Evolutionary conservation across 2,329 filamentous ascomycete genomes (phyloP).

Genomic region (Coniella vitis): DNA sequence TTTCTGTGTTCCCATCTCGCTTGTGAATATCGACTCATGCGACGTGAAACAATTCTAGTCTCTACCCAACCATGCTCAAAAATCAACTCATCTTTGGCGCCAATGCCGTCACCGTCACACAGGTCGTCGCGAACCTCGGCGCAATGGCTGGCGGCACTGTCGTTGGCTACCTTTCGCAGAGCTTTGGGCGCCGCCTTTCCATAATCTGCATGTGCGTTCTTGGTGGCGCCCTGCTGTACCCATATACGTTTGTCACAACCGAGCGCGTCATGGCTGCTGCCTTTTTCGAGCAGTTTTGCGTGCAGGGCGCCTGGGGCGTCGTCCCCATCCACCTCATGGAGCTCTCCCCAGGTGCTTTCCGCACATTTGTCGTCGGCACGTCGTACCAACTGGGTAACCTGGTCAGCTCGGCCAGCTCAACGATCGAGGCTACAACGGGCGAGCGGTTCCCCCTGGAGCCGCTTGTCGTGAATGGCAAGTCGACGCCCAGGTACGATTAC

Average conservation of each 20-base stretch:
- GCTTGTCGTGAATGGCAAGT: conserved; percentile 27
- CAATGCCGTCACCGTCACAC: conserved; percentile 59
- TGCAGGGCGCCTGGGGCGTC: conserved; percentile 70
- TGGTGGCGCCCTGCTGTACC: conserved; percentile 74
- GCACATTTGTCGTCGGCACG: conserved; percentile 69
- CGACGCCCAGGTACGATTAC: conserved; percentile 58
- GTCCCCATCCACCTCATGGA: conserved; percentile 77
- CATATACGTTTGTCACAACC: conserved; percentile 64
- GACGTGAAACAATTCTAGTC: conserved; percentile 15
- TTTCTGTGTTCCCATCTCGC: background rate
- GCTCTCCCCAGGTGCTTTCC: conserved; percentile 63
- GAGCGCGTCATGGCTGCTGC: conserved; percentile 67
- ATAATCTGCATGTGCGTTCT: conserved; percentile 58
- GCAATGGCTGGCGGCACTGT: conserved; percentile 62
- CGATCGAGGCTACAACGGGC: conserved; percentile 70
- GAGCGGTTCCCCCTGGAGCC: conserved; percentile 65
- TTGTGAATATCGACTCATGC: too few relatives aligned
- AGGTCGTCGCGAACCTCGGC: conserved; percentile 66
- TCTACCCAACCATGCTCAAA: conserved; percentile 54
- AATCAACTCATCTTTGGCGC: conserved; percentile 47
- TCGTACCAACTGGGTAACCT: conserved; percentile 75
- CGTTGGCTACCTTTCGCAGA: conserved; percentile 61
- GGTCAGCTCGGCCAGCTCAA: conserved; percentile 60
- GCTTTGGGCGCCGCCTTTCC: conserved; percentile 61
- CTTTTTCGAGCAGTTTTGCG: conserved; percentile 78